Percentiles rank a stretch among this genome's conserved stretches.
Evolutionary conservation across 2,329 filamentous ascomycete species (phyloP).

Genomic region (Arachnomyces sp.): DNA sequence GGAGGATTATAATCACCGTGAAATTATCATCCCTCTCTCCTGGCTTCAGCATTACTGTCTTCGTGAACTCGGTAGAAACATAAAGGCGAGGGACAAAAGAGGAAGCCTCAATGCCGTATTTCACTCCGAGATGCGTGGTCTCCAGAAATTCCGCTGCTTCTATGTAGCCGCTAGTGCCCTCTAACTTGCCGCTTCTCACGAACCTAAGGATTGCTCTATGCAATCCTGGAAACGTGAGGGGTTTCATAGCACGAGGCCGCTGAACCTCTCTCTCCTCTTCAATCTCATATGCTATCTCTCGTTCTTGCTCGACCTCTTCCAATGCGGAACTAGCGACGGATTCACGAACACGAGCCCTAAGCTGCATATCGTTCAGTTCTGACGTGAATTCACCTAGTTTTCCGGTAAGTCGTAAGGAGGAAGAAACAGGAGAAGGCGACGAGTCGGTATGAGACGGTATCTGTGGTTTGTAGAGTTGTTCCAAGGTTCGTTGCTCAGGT

Average conservation of each 20-base stretch:
- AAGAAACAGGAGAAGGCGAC: too few species aligned
- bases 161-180: not conserved
- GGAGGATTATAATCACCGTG: too few species aligned
- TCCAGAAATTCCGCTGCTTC: conserved; percentile 3
- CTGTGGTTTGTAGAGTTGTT: conserved; percentile 48
- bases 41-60: conserved; percentile 4
- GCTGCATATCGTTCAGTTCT: conserved; percentile 24
- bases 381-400: conserved; percentile 23
- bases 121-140: conserved; percentile 10
- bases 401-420: conserved; percentile 16
- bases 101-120: conserved; percentile 21
- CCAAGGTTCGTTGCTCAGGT: conserved; percentile 49
- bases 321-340: conserved; percentile 36
- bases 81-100: conserved; percentile 2
- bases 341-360: conserved; percentile 32
- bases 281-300: conserved; percentile 50
- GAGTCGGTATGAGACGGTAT: too few species aligned
- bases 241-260: conserved; percentile 2
- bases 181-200: not conserved
- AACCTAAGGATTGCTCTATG: conserved; percentile 2
- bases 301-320: conserved; percentile 51
- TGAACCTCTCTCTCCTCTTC: conserved; percentile 6
- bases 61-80: conserved; percentile 10
- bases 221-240: not conserved
- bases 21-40: too few species aligned